phyloP scores from a whole-genome alignment of 306 rosid species.

The Quercus alba region DNA sequence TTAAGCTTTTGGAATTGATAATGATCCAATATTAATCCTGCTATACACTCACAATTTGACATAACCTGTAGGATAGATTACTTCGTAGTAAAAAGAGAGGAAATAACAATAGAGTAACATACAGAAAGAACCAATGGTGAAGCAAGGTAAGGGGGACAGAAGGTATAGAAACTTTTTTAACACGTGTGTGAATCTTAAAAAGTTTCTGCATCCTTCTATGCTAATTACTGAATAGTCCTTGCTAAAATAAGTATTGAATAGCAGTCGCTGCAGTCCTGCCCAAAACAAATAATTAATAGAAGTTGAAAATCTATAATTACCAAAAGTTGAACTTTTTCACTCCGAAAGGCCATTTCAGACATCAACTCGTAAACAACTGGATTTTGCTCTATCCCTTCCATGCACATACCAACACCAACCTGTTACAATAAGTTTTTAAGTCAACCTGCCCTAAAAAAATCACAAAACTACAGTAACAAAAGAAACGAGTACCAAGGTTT shows the following conservation, averaged over 20 bases:
- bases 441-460: conserved; percentile 2
- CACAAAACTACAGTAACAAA: background rate
- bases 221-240: background rate
- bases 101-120: background rate
- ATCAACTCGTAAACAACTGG: conserved; percentile 81
- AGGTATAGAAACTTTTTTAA: background rate
- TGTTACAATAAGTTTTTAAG: conserved; percentile 24
- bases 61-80: background rate
- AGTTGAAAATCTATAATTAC: conserved; percentile 35
- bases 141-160: background rate
- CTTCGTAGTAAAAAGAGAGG: background rate
- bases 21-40: background rate
- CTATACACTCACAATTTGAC: background rate
- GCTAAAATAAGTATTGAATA: background rate
- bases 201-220: background rate
- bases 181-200: background rate
- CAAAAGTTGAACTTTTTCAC: conserved; percentile 58
- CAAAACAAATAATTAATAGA: background rate
- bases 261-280: background rate
- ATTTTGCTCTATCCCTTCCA: conserved; percentile 98
- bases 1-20: background rate
- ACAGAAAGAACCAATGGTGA: background rate
- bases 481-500: background rate
- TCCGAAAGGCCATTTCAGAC: conserved; percentile 94
- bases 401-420: conserved; percentile 99